Conservation (phyloP, 129 eudicot species). For the Sambucus nigra region DNA sequence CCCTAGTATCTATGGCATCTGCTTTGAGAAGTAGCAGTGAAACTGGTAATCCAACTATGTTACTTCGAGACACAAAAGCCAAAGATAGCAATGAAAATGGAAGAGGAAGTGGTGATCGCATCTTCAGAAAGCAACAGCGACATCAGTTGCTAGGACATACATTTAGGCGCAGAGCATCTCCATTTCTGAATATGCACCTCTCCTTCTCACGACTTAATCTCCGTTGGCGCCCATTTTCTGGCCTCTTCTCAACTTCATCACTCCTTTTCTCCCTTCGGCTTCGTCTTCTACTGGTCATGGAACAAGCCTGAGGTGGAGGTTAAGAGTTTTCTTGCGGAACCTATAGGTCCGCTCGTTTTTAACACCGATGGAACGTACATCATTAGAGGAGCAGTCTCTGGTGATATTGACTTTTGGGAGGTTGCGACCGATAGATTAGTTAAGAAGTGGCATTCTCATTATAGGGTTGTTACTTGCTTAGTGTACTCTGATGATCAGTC, state of each 20-base stretch:
- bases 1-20: no score
- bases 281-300: slow-evolving; percentile 83
- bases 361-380: slow-evolving; percentile 60
- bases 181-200: slow-evolving; percentile 62
- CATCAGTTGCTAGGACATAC: slow-evolving; percentile 79
- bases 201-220: slow-evolving; percentile 64
- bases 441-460: slow-evolving; percentile 89
- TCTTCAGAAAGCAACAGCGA: slow-evolving; percentile 69
- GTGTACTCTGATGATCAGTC: slow-evolving; percentile 62
- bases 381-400: slow-evolving; percentile 64
- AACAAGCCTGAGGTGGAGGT: slow-evolving; percentile 87
- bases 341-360: slow-evolving; percentile 53
- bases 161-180: slow-evolving; percentile 62
- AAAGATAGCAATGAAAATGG: no score
- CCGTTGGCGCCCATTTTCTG: slow-evolving; percentile 60
- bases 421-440: slow-evolving; percentile 77
- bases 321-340: slow-evolving; percentile 82
- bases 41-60: no score
- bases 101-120: slow-evolving; percentile 50
- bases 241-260: slow-evolving; percentile 78
- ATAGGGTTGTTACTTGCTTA: slow-evolving; percentile 70
- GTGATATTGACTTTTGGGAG: slow-evolving; percentile 82
- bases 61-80: no score
- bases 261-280: slow-evolving; percentile 53
- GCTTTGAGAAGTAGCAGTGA: no score